Conservation (phyloP, 139 green algal species). For the Edaphochlamys debaryana region DNA sequence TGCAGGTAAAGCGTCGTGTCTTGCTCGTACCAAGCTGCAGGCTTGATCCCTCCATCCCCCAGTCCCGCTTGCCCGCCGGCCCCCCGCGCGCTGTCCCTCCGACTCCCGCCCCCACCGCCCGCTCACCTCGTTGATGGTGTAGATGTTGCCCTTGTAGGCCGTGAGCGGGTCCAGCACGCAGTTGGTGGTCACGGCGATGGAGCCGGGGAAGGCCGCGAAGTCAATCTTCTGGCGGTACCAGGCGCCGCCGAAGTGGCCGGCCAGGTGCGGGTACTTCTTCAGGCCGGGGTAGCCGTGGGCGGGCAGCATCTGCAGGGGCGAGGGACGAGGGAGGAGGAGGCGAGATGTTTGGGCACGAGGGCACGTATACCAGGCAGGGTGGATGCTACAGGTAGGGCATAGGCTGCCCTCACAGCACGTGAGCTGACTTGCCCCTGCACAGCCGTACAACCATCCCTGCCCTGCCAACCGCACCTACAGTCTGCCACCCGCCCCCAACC, state of each 20-base stretch:
- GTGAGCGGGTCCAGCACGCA: conserved; percentile 67
- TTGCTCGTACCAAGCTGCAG: no score
- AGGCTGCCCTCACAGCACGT: conserved; percentile 80
- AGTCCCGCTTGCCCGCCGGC: background rate
- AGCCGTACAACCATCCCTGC: conserved; percentile 75
- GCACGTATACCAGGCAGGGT: conserved; percentile 65
- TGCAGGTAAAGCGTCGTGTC: no score
- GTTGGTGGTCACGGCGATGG: no score
- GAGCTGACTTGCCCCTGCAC: conserved; percentile 64
- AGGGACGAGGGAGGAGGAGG: conserved; percentile 75
- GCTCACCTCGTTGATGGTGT: conserved; percentile 74
- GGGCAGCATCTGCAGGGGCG: conserved; percentile 74
- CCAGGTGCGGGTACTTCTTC: no score
- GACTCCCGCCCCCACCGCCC: background rate
- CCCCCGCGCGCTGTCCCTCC: background rate
- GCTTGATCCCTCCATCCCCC: no score
- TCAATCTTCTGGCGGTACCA: no score
- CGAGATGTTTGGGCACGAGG: no score
- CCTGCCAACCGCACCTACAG: no score
- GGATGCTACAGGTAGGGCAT: conserved; percentile 75
- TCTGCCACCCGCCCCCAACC: no score
- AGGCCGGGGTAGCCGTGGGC: no score
- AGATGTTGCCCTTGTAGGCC: conserved; percentile 68
- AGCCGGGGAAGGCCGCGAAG: conserved; percentile 67
- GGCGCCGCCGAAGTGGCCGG: no score